A percentile compares a stretch with the other conserved stretches of the same genome.
Evolutionary conservation across 805 yeast genomes (phyloP).

Genomic region (Candida sphagnicola): DNA sequence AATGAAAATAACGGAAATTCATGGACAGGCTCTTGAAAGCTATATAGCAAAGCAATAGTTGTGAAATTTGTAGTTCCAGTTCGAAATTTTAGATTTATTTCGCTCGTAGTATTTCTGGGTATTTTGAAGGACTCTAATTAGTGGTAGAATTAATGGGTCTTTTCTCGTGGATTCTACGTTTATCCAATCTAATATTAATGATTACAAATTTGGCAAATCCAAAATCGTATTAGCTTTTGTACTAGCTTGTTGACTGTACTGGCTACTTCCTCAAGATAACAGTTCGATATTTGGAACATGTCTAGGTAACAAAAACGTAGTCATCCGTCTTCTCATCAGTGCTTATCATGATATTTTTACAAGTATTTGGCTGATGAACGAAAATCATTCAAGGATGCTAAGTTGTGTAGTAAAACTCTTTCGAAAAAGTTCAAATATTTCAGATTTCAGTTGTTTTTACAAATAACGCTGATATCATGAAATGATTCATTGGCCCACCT

Average conservation of each 20-base stretch:
- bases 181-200: neutral
- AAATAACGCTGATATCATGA: neutral
- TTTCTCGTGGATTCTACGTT: neutral
- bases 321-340: neutral
- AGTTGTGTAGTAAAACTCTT: neutral
- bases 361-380: neutral
- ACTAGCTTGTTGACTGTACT: neutral
- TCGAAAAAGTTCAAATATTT: neutral
- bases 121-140: neutral
- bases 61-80: neutral
- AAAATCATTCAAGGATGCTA: neutral
- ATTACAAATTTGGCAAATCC: neutral
- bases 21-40: neutral
- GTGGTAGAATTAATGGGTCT: neutral
- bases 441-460: neutral
- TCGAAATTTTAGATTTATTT: slow-evolving; percentile 1
- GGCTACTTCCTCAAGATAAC: neutral
- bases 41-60: neutral
- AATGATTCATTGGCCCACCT: neutral
- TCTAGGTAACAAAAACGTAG: neutral
- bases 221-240: neutral
- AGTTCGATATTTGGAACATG: neutral
- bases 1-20: neutral
- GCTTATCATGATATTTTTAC: neutral
- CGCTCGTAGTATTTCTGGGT: neutral